A percentile compares a stretch with the other conserved stretches of the same genome.
phyloP scores from a whole-genome alignment of 2,329 filamentous ascomycete genomes.

The Phaeosphaeriaceae sp. region DNA sequence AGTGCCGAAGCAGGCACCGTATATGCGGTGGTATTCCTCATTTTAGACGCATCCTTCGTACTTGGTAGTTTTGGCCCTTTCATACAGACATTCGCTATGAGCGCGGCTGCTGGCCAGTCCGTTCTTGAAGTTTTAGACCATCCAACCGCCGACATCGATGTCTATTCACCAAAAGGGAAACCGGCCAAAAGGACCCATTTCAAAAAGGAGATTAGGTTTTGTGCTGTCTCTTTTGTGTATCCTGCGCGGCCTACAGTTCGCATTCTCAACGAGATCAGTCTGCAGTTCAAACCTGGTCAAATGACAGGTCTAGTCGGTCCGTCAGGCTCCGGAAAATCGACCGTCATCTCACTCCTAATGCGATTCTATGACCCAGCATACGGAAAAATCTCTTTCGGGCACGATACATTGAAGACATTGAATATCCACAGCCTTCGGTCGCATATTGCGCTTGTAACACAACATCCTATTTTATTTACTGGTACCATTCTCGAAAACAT shows the following conservation, averaged over 20 bases:
- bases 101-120: slow-evolving; percentile 58
- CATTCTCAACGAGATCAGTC: slow-evolving; percentile 48
- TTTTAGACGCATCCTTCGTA: slow-evolving; percentile 69
- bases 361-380: slow-evolving; percentile 47
- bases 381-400: slow-evolving; percentile 36
- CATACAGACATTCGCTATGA: slow-evolving; percentile 61
- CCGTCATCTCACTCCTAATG: slow-evolving; percentile 52
- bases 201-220: slow-evolving; percentile 42
- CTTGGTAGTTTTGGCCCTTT: slow-evolving; percentile 69
- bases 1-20: slow-evolving; percentile 57
- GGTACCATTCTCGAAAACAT: slow-evolving; percentile 48
- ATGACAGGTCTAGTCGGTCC: slow-evolving; percentile 56
- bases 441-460: slow-evolving; percentile 42
- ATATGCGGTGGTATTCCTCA: slow-evolving; percentile 69
- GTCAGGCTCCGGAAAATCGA: slow-evolving; percentile 55
- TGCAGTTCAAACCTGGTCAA: slow-evolving; percentile 47
- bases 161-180: slow-evolving; percentile 42
- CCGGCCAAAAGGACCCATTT: slow-evolving; percentile 26
- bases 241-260: slow-evolving; percentile 51
- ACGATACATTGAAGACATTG: slow-evolving; percentile 31
- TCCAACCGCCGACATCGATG: slow-evolving; percentile 47
- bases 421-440: slow-evolving; percentile 42
- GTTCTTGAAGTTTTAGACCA: slow-evolving; percentile 55
- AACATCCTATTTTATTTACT: slow-evolving; percentile 42
- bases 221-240: slow-evolving; percentile 52